phyloP scores from a whole-genome alignment of 768 basidiomycete species.

The Mycena kentingensis region DNA sequence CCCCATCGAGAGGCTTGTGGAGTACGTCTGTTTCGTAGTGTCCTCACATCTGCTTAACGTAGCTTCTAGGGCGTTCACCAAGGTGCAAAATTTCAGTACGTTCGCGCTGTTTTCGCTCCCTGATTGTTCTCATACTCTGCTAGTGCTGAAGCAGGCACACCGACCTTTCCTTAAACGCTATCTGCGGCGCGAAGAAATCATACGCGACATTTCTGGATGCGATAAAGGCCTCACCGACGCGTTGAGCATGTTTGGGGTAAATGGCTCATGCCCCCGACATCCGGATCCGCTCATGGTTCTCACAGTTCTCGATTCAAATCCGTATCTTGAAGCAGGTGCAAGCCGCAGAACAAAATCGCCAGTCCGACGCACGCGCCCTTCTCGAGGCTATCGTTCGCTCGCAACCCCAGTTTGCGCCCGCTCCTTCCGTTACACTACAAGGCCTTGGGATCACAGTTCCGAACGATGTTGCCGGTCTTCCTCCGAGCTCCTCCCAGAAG shows the following conservation, averaged over 20 bases:
- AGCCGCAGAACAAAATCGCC: constrained; percentile 43
- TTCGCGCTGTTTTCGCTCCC: constrained; percentile 24
- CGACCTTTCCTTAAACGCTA: constrained; percentile 80
- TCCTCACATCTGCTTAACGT: not conserved
- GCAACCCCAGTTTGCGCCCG: constrained; percentile 5
- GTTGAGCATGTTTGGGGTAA: constrained; percentile 56
- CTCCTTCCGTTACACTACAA: constrained; percentile 7
- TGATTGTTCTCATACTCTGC: not conserved
- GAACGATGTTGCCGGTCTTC: constrained; percentile 15
- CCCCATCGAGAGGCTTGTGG: constrained; percentile 50
- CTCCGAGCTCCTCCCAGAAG: constrained; percentile 22
- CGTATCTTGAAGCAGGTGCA: constrained; percentile 55
- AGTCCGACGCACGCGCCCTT: constrained; percentile 41
- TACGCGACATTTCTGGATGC: constrained; percentile 51
- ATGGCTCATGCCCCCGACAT: constrained; percentile 18
- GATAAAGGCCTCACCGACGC: constrained; percentile 59
- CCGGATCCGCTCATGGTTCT: constrained; percentile 1
- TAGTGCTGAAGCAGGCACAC: constrained; percentile 48
- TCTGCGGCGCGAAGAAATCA: constrained; percentile 71
- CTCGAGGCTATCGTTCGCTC: constrained; percentile 30
- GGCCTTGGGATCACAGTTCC: constrained; percentile 19
- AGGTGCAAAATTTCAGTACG: constrained; percentile 23
- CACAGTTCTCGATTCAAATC: constrained; percentile 46
- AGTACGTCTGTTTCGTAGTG: constrained; percentile 30
- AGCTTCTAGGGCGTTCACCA: constrained; percentile 10